A percentile compares a stretch with the other conserved stretches of the same genome.
phyloP scores from a whole-genome alignment of 116 monocot genomes.

The Zostera marina region DNA sequence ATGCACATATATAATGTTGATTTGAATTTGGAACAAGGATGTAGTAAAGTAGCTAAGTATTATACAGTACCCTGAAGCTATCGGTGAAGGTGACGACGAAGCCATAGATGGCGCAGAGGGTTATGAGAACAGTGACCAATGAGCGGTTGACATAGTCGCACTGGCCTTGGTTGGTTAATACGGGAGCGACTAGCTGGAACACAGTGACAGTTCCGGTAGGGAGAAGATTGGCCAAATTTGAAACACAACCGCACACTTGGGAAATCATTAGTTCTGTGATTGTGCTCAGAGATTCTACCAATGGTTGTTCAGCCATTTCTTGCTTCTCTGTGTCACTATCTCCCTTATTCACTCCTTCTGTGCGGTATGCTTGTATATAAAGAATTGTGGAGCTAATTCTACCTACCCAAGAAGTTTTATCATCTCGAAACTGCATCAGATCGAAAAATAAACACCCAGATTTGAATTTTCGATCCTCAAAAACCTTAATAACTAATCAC shows the following conservation, averaged over 20 bases:
- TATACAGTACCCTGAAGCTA: slow-evolving; percentile 5
- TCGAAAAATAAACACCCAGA: too few species aligned
- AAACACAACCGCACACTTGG: slow-evolving; percentile 40
- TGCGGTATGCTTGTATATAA: too few species aligned
- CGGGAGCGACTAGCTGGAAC: slow-evolving; percentile 51
- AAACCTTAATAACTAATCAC: too few species aligned
- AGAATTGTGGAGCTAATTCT: too few species aligned
- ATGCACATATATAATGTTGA: background rate
- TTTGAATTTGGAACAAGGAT: background rate
- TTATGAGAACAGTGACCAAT: slow-evolving; percentile 29
- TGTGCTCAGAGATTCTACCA: too few species aligned
- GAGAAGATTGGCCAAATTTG: slow-evolving; percentile 42
- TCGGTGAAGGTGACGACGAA: slow-evolving; percentile 42
- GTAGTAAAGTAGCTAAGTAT: background rate
- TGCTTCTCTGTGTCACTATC: too few species aligned
- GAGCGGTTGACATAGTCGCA: slow-evolving; percentile 6
- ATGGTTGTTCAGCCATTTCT: too few species aligned
- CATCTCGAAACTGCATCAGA: too few species aligned
- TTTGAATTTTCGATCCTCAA: too few species aligned
- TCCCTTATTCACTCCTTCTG: too few species aligned
- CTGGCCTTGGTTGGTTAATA: slow-evolving; percentile 8
- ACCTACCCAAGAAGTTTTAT: too few species aligned
- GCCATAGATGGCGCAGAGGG: slow-evolving; percentile 39
- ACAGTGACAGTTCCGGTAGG: slow-evolving; percentile 47
- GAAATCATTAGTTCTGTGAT: background rate